Base-by-base conservation (phyloP, 148 eudicot genomes). In the Persicaria tinctoria region DNA sequence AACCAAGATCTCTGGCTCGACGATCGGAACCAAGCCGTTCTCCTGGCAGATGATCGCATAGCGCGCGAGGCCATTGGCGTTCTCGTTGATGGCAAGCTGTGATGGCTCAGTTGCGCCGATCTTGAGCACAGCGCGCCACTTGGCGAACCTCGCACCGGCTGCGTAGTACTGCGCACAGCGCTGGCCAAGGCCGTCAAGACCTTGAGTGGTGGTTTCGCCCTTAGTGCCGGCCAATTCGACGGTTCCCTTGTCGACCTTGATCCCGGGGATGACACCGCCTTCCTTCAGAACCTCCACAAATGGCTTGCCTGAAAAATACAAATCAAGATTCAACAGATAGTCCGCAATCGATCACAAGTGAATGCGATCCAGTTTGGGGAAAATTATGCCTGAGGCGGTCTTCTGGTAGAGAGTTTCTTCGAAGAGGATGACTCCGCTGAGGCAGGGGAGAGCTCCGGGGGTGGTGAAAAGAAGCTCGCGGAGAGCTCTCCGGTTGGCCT, bases 41-140 rank as follows among this genome's bases (percentile, higher is more conserved):
- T 90, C 96, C 74, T 93, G 97, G 85, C 97, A 90, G 85, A 92
- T 90, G 85, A 88, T 88, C 78, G 97, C 97, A 11, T 92, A 92
- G 7, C 93, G 88, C 18, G 97, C 97, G 44, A 93, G 82, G 4
- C 97, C 96, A 6, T 93, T 93, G 51, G 97, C 97, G 7, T 93
- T 93, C 71, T 90, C 97, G n/a, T 77, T 79, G 83, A 93, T 93
- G 8, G 93, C 77, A 0, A 93, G 90, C 74, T 87, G 88, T 0
- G 97, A 93, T 14, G 97, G 97, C 84, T 90, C 93, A 4, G 69
- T 93, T 27, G 88, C 85, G 66, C 96, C 93, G 7, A 91, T 91
- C 79, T 89, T 91, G 47, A 89, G 89, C 41, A 91, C 96, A 4
- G 96, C 93, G 68, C 96, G 88, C 96, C 96, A 91, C 51, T 91